Evolutionary conservation across 257 asterid species (phyloP), one percentile per base, ranked within the genome.

Genomic region (Scutellaria baicalensis): DNA sequence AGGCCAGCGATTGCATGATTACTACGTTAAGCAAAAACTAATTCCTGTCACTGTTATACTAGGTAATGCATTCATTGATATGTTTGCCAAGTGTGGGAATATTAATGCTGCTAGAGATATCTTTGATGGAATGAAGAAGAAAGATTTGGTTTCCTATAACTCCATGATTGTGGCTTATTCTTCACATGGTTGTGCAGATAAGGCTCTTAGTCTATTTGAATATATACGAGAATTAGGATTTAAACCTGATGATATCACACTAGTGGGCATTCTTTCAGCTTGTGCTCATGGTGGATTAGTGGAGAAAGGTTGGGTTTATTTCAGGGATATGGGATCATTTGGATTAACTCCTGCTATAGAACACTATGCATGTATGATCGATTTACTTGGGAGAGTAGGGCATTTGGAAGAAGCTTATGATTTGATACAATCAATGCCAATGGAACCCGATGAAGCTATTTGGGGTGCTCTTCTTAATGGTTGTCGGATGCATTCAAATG

Each of bases 391-490:
- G 49, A 80, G 96, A 78, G 84, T 82, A 42, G 96, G 97, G 71
- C 82, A 36, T 16, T 44, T 88, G 50, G 67, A 77, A 64, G 91
- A 89, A 78, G 96, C 96, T 3, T 75, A 67, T 73, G 74, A 68
- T 65, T 65, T 88, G 76, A 84, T 85, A 67, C 74, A 16, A 61
- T 67, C 79, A 17, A 88, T 86, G 95, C 84, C 89, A 12, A 75
- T 84, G 91, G 83, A 85, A 74, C 87, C 97, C 0, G 96, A 88
- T 75, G 85, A 80, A 75, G 95, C 89, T 54, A 81, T 81, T 59
- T 91, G 89, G 96, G 97, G 97, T 2, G 91, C 93, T 9, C 81
- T 91, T 67, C 83, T 91, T 14, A 84, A 85, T 58, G 96, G 95
- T 48, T 88, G 97, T 70, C 72, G 70, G 54, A 85, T 86, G 84